Evolutionary conservation across 2,329 filamentous ascomycete species (phyloP), one percentile per base, ranked within the genome.

Genomic region (Septoria linicola): DNA sequence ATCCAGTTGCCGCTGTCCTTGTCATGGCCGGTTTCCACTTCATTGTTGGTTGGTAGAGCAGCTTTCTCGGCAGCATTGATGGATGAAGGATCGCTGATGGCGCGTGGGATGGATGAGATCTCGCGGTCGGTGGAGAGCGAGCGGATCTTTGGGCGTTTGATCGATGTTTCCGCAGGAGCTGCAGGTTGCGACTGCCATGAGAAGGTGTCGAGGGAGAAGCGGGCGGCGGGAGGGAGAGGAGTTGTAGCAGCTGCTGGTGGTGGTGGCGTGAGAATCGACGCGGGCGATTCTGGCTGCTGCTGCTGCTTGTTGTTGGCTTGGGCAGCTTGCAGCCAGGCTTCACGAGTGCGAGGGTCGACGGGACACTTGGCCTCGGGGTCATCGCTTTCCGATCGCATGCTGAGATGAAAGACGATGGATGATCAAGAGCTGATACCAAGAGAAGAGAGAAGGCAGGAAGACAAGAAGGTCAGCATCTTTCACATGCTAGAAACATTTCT

Each of bases 271-370:
- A 27, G 23, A 27, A 27, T 5, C 23, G 23, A 27, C 23, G 23
- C 23, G 5, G 10, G 27, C 14, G 44, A 32, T n/a, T 19, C 16
- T 8, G 25, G 32, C 32, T 35, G 32, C 32, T n/a, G n/a, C 10
- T 44, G 55, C 40, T 50, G 49, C 52, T 53, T 30, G 47, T 55
- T 48, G 41, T 63, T 60, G 66, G 70, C 78, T 73, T 66, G 81
- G 34, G 85, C 83, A 66, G 89, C 83, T 51, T 80, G 77, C 31
- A 97, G 80, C 92, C 92, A 99, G 63, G 86, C 83, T 64, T 90
- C 87, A 63, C 93, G 86, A 45, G 89, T 87, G 65, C 89, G 88
- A 73, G 91, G 87, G 73, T 97, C 91, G 65, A 97, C 89, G 4
- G 93, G 93, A 66, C 93, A 97, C 52, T 66, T 62, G 51, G 77